Conservation (phyloP, 176 grass and related monocot genomes). For the Luzula sylvatica region DNA sequence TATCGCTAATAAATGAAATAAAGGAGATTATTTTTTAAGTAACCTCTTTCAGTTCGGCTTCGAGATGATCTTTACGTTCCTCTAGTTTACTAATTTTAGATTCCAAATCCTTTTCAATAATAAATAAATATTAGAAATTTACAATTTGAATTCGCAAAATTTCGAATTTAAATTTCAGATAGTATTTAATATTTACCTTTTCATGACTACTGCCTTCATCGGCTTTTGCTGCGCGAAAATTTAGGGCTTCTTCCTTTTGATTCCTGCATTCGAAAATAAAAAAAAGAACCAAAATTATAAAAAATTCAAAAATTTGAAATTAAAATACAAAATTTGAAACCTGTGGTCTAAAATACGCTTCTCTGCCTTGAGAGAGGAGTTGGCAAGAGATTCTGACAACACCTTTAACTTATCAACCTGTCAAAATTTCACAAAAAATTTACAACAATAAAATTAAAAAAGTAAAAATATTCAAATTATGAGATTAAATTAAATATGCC, state of each 20-base stretch:
- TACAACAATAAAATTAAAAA: constrained; percentile 11
- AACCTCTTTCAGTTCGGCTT: constrained; percentile 78
- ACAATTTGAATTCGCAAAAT: constrained; percentile 12
- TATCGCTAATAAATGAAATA: constrained; percentile 31
- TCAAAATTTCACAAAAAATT: too few relatives aligned
- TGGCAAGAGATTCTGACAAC: constrained; percentile 86
- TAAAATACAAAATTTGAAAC: constrained; percentile 32
- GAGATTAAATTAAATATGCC: constrained; percentile 24
- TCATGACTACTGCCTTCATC: constrained; percentile 67
- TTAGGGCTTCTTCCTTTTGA: constrained; percentile 94
- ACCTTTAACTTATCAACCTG: constrained; percentile 88
- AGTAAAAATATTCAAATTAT: neutral
- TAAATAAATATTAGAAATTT: neutral
- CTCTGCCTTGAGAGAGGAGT: constrained; percentile 79
- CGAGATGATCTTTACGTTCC: constrained; percentile 60
- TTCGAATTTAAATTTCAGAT: too few relatives aligned
- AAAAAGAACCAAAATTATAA: constrained; percentile 15
- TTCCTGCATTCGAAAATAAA: constrained; percentile 37
- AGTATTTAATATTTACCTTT: constrained; percentile 50
- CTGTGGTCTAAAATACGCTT: constrained; percentile 80
- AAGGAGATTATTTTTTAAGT: constrained; percentile 20
- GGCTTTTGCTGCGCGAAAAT: constrained; percentile 68
- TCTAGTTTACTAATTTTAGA: constrained; percentile 64
- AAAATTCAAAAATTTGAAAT: constrained; percentile 20
- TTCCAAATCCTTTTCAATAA: constrained; percentile 53